phyloP scores from a whole-genome alignment of 371 early-diverging fungal species.

The Actinomortierella wolfii region DNA sequence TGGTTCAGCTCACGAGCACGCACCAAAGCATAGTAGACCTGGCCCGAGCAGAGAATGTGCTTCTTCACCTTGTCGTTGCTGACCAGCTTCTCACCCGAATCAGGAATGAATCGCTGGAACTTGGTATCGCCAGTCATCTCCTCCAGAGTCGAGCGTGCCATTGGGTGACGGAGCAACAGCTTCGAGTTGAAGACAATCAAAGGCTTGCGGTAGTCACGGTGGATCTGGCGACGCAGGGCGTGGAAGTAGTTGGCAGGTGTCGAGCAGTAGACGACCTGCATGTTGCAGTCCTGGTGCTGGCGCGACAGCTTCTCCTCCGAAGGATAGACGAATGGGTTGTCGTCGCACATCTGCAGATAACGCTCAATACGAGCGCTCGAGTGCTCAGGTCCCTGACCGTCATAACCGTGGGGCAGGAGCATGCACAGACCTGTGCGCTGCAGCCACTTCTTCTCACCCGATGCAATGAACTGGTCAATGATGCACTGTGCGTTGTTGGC shows the following conservation, averaged over 20 bases:
- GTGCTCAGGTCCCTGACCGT: slow-evolving; percentile 98
- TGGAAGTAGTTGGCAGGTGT: slow-evolving; percentile 98
- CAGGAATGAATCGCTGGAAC: slow-evolving; percentile 93
- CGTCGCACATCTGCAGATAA: slow-evolving; percentile 93
- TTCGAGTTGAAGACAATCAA: slow-evolving; percentile 91
- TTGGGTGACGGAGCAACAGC: slow-evolving; percentile 91
- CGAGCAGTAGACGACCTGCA: slow-evolving; percentile 95
- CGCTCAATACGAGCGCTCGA: slow-evolving; percentile 94
- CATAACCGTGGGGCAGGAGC: slow-evolving; percentile 96
- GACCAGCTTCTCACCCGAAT: slow-evolving; percentile 76
- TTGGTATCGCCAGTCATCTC: slow-evolving; percentile 85
- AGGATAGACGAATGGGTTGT: slow-evolving; percentile 89
- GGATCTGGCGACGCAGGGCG: slow-evolving; percentile 91
- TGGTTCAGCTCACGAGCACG: slow-evolving; percentile 84
- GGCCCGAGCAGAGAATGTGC: slow-evolving; percentile 90
- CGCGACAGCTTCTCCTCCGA: slow-evolving; percentile 78
- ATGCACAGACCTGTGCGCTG: slow-evolving; percentile 91
- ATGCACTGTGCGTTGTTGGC: slow-evolving; percentile 97
- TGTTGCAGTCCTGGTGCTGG: slow-evolving; percentile 97
- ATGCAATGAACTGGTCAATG: slow-evolving; percentile 94
- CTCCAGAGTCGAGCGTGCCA: slow-evolving; percentile 80
- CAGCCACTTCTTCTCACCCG: slow-evolving; percentile 98
- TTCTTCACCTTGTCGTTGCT: slow-evolving; percentile 78
- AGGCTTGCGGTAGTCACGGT: slow-evolving; percentile 97
- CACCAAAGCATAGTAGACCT: slow-evolving; percentile 89